Percentiles rank a stretch among this genome's conserved stretches.
phyloP scores from a whole-genome alignment of 148 eudicot species.

The Bassia scoparia region DNA sequence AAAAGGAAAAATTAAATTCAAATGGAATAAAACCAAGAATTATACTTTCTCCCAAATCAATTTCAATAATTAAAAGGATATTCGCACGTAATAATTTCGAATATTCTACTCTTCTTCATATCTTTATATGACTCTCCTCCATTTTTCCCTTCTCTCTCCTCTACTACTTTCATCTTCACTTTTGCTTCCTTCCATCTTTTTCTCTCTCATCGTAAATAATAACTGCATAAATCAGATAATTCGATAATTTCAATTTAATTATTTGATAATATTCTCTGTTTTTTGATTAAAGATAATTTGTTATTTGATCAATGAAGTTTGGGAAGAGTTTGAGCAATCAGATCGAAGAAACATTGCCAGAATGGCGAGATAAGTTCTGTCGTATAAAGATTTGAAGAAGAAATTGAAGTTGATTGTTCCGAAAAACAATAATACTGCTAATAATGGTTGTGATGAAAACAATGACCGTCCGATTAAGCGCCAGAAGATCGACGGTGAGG shows the following conservation, averaged over 20 bases:
- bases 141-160: not conserved
- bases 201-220: not conserved
- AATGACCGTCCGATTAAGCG: slow-evolving; percentile 43
- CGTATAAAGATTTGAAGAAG: slow-evolving; percentile 86
- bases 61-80: slow-evolving; percentile 33
- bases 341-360: slow-evolving; percentile 90
- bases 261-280: not conserved
- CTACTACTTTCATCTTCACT: slow-evolving; percentile 1
- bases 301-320: slow-evolving; percentile 57
- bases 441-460: slow-evolving; percentile 15
- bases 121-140: slow-evolving; percentile 22
- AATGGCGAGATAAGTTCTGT: slow-evolving; percentile 92
- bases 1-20: not conserved
- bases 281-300: not conserved
- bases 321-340: slow-evolving; percentile 89
- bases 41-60: slow-evolving; percentile 27
- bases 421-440: slow-evolving; percentile 13
- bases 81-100: slow-evolving; percentile 34
- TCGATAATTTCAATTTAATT: not conserved
- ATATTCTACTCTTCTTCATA: slow-evolving; percentile 30
- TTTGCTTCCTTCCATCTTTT: not conserved
- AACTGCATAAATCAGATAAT: not conserved
- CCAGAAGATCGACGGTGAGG: slow-evolving; percentile 35
- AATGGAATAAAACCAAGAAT: slow-evolving; percentile 39
- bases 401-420: slow-evolving; percentile 68